Conservation (phyloP, 805 yeast species). For the Suhomyces prunicola region DNA sequence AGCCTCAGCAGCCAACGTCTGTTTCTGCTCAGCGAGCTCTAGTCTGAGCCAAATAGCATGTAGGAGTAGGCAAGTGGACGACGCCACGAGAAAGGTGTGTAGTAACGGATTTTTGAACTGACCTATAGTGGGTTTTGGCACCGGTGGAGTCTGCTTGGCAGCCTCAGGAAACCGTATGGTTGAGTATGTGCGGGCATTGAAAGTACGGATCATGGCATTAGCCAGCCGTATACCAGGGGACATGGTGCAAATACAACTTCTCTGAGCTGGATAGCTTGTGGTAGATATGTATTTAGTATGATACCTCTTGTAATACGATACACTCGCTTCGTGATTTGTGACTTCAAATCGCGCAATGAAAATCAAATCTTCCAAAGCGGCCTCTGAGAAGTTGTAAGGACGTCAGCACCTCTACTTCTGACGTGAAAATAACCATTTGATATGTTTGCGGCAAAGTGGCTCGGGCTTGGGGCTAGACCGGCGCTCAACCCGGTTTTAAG, state of each 20-base stretch:
- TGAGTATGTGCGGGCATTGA: not conserved
- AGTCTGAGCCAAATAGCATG: conserved; percentile 32
- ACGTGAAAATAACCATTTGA: not conserved
- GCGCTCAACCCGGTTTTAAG: not conserved
- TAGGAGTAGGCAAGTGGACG: conserved; percentile 34
- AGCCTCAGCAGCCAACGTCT: conserved; percentile 15
- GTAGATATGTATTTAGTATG: not conserved
- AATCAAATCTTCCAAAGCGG: not conserved
- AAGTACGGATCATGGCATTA: not conserved
- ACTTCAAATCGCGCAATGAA: not conserved
- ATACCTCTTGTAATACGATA: not conserved
- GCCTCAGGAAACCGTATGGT: conserved; percentile 1
- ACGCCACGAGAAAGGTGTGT: conserved; percentile 38
- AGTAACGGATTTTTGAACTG: conserved; percentile 38
- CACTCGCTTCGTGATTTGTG: not conserved
- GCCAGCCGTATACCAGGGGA: not conserved
- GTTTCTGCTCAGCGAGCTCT: conserved; percentile 27
- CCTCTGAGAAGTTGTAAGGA: not conserved
- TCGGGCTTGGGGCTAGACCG: not conserved
- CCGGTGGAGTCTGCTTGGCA: not conserved
- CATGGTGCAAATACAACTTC: not conserved
- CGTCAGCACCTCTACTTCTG: not conserved
- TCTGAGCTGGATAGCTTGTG: too few relatives aligned
- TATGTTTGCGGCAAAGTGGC: not conserved
- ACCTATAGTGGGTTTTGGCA: conserved; percentile 27